Percentiles rank a stretch among this genome's conserved stretches.
These are phyloP conservation scores for Didymosphaeria variabile DNA, from an alignment of 2,329 filamentous ascomycete genomes.

Conservation along the genomic window DNA sequence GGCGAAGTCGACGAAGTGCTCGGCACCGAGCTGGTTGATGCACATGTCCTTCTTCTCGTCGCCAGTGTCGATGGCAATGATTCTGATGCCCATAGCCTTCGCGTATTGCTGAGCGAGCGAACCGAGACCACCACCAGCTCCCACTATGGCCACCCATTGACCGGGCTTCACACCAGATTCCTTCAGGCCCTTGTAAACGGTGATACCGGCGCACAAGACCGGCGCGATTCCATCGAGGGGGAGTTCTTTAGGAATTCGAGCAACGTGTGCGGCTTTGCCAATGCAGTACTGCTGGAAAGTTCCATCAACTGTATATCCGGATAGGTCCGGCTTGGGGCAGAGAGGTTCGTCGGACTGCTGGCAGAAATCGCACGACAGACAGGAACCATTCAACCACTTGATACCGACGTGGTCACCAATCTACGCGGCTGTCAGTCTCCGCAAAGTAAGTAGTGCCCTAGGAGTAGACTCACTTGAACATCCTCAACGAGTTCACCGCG, in stretches of 20 bases:
- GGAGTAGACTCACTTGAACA: slow-evolving; percentile 59
- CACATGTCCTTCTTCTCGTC: slow-evolving; percentile 80
- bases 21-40: slow-evolving; percentile 72
- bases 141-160: slow-evolving; percentile 83
- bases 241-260: slow-evolving; percentile 79
- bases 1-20: slow-evolving; percentile 80
- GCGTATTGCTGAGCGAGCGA: slow-evolving; percentile 86
- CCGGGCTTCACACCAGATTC: slow-evolving; percentile 79
- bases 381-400: slow-evolving; percentile 91
- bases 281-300: slow-evolving; percentile 93
- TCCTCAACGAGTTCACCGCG: slow-evolving; percentile 79
- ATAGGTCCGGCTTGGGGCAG: slow-evolving; percentile 77
- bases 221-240: slow-evolving; percentile 80
- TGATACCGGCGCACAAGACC: slow-evolving; percentile 84
- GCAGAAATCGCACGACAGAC: slow-evolving; percentile 85
- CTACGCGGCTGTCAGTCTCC: slow-evolving; percentile 23
- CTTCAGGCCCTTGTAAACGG: slow-evolving; percentile 91
- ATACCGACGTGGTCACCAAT: slow-evolving; percentile 88
- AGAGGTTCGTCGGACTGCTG: slow-evolving; percentile 82
- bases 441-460: background rate
- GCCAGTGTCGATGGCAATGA: slow-evolving; percentile 84
- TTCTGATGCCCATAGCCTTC: slow-evolving; percentile 84
- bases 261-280: slow-evolving; percentile 85
- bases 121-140: slow-evolving; percentile 84
- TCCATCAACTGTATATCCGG: slow-evolving; percentile 92